These are phyloP conservation scores for Microglena sp. DNA, from an alignment of 139 green algal genomes.

Conservation along the genomic window DNA sequence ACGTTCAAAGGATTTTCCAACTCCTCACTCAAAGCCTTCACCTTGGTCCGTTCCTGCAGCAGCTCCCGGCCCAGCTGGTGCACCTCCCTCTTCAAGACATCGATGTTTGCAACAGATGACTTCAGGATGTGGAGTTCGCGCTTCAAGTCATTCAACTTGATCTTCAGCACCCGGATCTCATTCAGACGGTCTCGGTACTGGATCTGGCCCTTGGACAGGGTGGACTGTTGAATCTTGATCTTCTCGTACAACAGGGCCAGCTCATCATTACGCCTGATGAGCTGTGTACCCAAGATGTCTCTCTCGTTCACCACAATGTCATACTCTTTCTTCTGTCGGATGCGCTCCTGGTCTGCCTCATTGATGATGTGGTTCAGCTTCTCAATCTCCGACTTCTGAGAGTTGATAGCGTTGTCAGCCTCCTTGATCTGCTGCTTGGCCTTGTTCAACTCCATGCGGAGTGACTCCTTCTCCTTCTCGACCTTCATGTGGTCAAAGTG, in stretches of 20 bases:
- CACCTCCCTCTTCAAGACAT: slow-evolving; percentile 86
- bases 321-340: slow-evolving; percentile 79
- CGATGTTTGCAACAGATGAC: slow-evolving; percentile 64
- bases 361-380: slow-evolving; percentile 80
- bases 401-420: slow-evolving; percentile 54
- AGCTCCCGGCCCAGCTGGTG: slow-evolving; percentile 70
- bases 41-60: slow-evolving; percentile 48
- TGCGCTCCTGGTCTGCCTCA: slow-evolving; percentile 61
- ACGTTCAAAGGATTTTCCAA: slow-evolving; percentile 93
- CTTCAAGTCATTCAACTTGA: slow-evolving; percentile 73
- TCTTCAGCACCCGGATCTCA: slow-evolving; percentile 81
- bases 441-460: slow-evolving; percentile 76
- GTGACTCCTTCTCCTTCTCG: slow-evolving; percentile 81
- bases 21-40: slow-evolving; percentile 82
- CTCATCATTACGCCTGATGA: slow-evolving; percentile 83
- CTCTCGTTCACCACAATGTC: slow-evolving; percentile 80
- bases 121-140: slow-evolving; percentile 77
- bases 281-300: slow-evolving; percentile 75
- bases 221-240: slow-evolving; percentile 84
- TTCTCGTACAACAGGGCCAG: slow-evolving; percentile 90
- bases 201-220: slow-evolving; percentile 71
- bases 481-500: slow-evolving; percentile 90
- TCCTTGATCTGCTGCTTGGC: slow-evolving; percentile 68
- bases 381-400: slow-evolving; percentile 59
- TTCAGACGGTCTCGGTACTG: slow-evolving; percentile 83